Base-by-base conservation (phyloP, 2,329 filamentous ascomycete species). In the Alternaria ethzedia region DNA sequence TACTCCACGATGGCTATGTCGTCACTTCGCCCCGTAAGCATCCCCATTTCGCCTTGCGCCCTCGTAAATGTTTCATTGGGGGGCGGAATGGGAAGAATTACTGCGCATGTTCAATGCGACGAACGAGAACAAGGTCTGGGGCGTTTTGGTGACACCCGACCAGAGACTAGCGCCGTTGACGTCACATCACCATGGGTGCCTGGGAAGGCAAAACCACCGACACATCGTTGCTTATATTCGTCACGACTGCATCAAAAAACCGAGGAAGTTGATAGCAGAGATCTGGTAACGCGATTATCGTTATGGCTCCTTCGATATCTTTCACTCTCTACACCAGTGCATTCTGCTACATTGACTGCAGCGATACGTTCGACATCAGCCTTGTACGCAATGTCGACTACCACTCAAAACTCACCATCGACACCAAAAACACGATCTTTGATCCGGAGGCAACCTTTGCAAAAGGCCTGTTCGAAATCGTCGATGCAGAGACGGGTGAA, bases 181-280 rank as follows among this genome's bases (percentile, higher is more conserved):
- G 43, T 45, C 11, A 45, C 11, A 13, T 17, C 9, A 43, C 41
- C 41, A 20, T 45, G 6, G 43, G 26, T 28, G 26, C 26, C 26
- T 28, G 26, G 26, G 11, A 5, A 45, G 17, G 12, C 43, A 45
- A 6, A 12, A 13, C n/a, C 43, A 45, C 43, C 43, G 4, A 45
- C 43, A 21, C n/a, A 41, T 17, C 15, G 5, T 9, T 6, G 5
- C 9, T 41, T 41, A 41, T 41, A 41, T 17, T 41, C 9, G 5
- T 41, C 36, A n/a, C 5, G 0, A n/a, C n/a, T 41, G 8, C 9
- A 17, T 4, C 15, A 8, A 2, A 0, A n/a, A 36, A n/a, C 15
- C 3, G 36, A 17, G 8, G 3, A 3, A 30, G 0, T 0, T 12
- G 5, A 6, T 30, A 30, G 28, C 12, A 2, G 2, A 30, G 28